Conservation (phyloP, 768 basidiomycete genomes). For the Cystobasidium onofrii region DNA sequence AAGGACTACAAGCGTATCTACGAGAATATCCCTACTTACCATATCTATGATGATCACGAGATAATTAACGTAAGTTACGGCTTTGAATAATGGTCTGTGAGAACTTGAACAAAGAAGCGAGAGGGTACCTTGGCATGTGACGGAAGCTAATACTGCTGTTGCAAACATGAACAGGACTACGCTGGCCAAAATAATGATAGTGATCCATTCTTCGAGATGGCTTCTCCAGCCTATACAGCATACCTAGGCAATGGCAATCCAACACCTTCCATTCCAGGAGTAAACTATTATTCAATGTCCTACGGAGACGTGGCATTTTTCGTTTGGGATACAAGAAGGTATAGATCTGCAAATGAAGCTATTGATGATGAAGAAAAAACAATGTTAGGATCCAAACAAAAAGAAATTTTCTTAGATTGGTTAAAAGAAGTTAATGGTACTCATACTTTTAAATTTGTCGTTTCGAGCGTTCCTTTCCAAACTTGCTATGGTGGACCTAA, state of each 20-base stretch:
- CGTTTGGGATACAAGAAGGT: conserved; percentile 64
- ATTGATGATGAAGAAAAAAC: conserved; percentile 50
- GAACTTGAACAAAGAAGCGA: no score
- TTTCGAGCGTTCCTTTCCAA: conserved; percentile 66
- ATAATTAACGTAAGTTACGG: conserved; percentile 43
- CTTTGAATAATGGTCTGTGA: background rate
- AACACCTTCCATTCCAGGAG: conserved; percentile 9
- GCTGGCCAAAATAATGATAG: conserved; percentile 55
- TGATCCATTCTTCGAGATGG: conserved; percentile 53
- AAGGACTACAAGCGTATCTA: conserved; percentile 61
- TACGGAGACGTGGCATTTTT: conserved; percentile 65
- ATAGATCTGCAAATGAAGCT: conserved; percentile 50
- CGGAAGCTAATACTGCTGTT: no score
- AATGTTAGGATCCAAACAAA: conserved; percentile 64
- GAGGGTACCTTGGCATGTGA: no score
- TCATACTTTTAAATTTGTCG: conserved; percentile 67
- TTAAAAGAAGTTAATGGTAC: conserved; percentile 61
- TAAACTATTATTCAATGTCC: conserved; percentile 52
- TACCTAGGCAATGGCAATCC: conserved; percentile 56
- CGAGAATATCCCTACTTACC: conserved; percentile 53
- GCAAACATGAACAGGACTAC: conserved; percentile 56
- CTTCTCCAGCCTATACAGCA: conserved; percentile 54
- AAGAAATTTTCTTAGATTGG: conserved; percentile 59
- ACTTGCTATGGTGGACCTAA: conserved; percentile 54
- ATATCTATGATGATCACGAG: conserved; percentile 58